Evolutionary conservation across 257 asterid genomes (phyloP).

Genomic region (Solanum verrucosum): DNA sequence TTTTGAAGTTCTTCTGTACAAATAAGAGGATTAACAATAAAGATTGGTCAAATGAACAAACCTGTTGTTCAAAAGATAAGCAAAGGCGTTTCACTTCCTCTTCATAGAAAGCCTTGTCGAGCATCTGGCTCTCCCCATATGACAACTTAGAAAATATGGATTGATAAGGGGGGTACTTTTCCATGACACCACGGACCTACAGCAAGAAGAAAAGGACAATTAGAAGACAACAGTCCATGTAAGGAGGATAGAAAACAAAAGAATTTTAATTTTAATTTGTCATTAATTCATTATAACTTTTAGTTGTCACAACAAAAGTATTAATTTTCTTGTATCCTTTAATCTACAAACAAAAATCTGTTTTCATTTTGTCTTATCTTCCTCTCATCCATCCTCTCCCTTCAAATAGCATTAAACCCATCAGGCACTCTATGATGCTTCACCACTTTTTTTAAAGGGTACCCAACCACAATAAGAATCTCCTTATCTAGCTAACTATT

Average conservation of each 20-base stretch:
- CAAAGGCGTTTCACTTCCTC: slow-evolving; percentile 95
- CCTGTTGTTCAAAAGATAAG: slow-evolving; percentile 96
- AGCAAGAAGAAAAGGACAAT: slow-evolving; percentile 1
- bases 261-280: neutral
- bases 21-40: neutral
- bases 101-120: slow-evolving; percentile 94
- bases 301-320: neutral
- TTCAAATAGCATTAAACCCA: neutral
- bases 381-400: neutral
- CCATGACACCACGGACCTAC: slow-evolving; percentile 88
- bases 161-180: slow-evolving; percentile 87
- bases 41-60: slow-evolving; percentile 17
- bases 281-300: neutral
- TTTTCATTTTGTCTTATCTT: neutral
- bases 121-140: slow-evolving; percentile 96
- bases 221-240: neutral
- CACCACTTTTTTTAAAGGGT: neutral
- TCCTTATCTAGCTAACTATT: neutral
- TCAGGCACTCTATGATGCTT: neutral
- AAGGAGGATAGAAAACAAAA: neutral
- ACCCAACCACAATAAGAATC: neutral
- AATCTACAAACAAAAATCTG: neutral
- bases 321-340: neutral
- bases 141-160: slow-evolving; percentile 69
- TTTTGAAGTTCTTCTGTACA: neutral